Evolutionary conservation across 1,139 yeast genomes (phyloP).

Genomic region (Yamadazyma diddensiae): DNA sequence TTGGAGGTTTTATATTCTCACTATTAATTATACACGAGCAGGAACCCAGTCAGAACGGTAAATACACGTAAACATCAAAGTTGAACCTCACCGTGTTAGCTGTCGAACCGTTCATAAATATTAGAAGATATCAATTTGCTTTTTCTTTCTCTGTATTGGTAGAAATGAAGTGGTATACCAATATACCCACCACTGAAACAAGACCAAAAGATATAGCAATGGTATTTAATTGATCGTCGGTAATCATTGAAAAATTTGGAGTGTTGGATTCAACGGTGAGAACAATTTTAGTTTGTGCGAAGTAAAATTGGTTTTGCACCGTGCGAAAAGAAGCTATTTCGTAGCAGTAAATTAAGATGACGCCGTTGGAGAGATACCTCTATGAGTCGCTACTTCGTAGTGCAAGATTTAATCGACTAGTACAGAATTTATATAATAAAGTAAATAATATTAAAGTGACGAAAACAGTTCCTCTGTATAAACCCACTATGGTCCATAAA

Average conservation of each 20-base stretch:
- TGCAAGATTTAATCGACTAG: constrained; percentile 66
- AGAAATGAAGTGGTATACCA: constrained; percentile 62
- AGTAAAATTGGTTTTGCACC: no score
- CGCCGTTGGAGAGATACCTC: constrained; percentile 49
- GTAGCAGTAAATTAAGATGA: no score
- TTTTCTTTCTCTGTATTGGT: constrained; percentile 25
- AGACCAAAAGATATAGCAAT: constrained; percentile 77
- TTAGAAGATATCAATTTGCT: not conserved
- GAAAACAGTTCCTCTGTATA: constrained; percentile 25
- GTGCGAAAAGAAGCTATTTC: no score
- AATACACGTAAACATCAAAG: no score
- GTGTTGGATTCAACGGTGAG: no score
- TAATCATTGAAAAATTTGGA: constrained; percentile 48
- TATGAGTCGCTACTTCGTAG: constrained; percentile 53
- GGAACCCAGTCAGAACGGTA: no score
- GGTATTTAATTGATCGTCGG: constrained; percentile 73
- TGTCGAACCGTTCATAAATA: no score
- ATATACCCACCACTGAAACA: constrained; percentile 64
- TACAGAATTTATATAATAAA: constrained; percentile 58
- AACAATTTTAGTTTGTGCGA: no score
- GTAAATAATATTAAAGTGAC: constrained; percentile 56
- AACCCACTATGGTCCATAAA: constrained; percentile 55
- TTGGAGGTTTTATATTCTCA: no score
- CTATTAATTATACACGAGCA: no score
- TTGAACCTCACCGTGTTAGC: no score